Evolutionary conservation across 2,329 filamentous ascomycete genomes (phyloP), one percentile per base, ranked within the genome.

Genomic region (Keithomyces neogunnii): DNA sequence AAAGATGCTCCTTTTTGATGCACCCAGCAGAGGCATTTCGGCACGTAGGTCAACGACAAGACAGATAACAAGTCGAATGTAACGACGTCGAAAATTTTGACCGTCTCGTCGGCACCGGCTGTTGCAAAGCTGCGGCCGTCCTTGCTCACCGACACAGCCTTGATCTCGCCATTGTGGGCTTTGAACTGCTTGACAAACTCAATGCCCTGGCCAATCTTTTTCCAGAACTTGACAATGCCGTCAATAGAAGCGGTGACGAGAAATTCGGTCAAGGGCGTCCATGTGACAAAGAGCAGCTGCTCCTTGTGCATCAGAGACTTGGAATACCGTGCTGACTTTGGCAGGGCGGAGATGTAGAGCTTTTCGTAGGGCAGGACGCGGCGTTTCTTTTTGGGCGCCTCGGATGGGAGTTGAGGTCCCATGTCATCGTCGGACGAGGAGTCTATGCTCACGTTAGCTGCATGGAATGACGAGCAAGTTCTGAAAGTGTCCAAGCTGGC

Each of bases 191-290:
- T 99, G 49, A 97, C 92, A 63, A 99, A 99, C 71, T 99, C 95
- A 53, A 99, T 88, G 1, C 89, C 89, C 35, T 88, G 84, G 2
- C 82, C 85, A 57, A 88, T 81, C 73, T 99, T 99, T 73, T 99
- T 99, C 93, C 93, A 99, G 68, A 99, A 99, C 69, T 99, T 99
- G 60, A 97, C 92, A 1, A 92, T 86, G n/a, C 95, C 95, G 65
- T 99, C 93, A 43, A 88, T 73, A 0, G 93, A 97, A 55, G 88
- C 89, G 1, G 93, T 99, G 56, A 99, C 93, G 38, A 99, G 76
- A 65, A 99, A 99, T 60, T 97, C 93, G 53, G 92, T 96, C 53
- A 86, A 74, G 1, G 91, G 91, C 1, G 95, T 96, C 66, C 96
- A 84, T 10, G 85, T 95, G 56, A 89, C 81, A 62, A 91, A 97